Evolutionary conservation across 2,329 filamentous ascomycete genomes (phyloP).

Genomic region (Verticillium dahliae): DNA sequence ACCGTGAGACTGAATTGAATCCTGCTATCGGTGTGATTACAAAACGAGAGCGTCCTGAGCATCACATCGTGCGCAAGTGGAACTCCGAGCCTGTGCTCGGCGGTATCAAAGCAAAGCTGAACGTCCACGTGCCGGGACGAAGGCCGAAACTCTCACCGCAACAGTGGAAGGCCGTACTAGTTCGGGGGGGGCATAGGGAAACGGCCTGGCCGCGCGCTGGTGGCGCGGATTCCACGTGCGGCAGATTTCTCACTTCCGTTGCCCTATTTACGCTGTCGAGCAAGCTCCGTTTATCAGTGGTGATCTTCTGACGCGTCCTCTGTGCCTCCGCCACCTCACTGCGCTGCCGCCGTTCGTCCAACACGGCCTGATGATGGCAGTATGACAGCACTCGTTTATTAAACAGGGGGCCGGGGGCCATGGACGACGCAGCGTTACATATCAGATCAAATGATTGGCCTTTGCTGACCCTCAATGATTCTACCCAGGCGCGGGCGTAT

Average conservation of each 20-base stretch:
- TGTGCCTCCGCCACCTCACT: not conserved
- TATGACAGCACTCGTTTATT: not conserved
- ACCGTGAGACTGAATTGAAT: not conserved
- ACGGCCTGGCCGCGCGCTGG: not conserved
- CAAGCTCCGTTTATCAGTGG: not conserved
- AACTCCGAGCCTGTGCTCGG: not conserved
- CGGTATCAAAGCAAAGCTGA: not conserved
- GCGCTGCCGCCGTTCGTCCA: not conserved
- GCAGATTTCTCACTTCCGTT: not conserved
- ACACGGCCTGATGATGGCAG: not conserved
- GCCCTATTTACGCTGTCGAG: not conserved
- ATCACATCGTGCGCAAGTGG: not conserved
- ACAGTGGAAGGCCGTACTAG: not conserved
- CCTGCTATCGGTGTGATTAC: not conserved
- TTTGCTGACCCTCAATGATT: too few species aligned
- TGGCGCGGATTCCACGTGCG: not conserved
- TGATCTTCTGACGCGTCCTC: not conserved
- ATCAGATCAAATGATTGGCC: too few species aligned
- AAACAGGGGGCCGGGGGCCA: not conserved
- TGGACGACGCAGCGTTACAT: not conserved
- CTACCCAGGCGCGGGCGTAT: too few species aligned
- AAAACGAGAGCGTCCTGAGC: not conserved
- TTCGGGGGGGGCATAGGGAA: not conserved
- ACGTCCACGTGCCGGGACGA: not conserved
- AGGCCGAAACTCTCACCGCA: not conserved